Percentiles rank a stretch among this genome's conserved stretches.
Evolutionary conservation across 2,329 filamentous ascomycete species (phyloP).

Genomic region (Cercospora janseana): DNA sequence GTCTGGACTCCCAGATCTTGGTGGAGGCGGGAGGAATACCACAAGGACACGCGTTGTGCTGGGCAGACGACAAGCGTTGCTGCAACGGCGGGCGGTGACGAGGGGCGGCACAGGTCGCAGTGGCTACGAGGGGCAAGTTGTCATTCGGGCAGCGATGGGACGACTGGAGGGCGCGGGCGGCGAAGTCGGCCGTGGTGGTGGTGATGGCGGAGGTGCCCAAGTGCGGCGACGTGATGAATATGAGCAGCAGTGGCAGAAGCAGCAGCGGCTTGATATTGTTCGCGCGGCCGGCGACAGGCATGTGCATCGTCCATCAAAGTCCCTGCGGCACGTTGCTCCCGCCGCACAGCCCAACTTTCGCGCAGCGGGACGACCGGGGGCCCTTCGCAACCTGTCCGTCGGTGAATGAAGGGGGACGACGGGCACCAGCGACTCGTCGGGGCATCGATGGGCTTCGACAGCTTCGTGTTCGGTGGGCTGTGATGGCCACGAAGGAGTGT

Average conservation of each 20-base stretch:
- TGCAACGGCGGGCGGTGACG: not conserved
- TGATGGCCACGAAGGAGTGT: no score
- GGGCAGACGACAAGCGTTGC: not conserved
- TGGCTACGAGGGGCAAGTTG: conserved; percentile 4
- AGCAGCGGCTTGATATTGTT: conserved; percentile 10
- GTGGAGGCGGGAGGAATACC: not conserved
- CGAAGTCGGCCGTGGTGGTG: not conserved
- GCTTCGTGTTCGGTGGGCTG: no score
- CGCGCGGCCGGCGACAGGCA: no score
- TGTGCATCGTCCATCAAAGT: conserved; percentile 1
- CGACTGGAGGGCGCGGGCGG: no score
- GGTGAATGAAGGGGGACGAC: no score
- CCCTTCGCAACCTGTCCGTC: no score
- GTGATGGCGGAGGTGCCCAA: not conserved
- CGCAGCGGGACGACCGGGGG: no score
- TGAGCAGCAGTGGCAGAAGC: not conserved
- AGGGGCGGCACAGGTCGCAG: not conserved
- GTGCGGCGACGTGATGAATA: not conserved
- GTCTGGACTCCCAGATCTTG: no score
- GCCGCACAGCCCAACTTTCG: no score
- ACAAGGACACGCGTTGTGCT: not conserved
- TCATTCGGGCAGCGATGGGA: not conserved
- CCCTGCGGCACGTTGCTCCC: not conserved
- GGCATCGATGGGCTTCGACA: no score
- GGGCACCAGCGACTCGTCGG: no score